Percentiles rank a stretch among this genome's conserved stretches.
These are phyloP conservation scores for Collybia nuda DNA, from an alignment of 768 basidiomycete genomes.

Conservation along the genomic window DNA sequence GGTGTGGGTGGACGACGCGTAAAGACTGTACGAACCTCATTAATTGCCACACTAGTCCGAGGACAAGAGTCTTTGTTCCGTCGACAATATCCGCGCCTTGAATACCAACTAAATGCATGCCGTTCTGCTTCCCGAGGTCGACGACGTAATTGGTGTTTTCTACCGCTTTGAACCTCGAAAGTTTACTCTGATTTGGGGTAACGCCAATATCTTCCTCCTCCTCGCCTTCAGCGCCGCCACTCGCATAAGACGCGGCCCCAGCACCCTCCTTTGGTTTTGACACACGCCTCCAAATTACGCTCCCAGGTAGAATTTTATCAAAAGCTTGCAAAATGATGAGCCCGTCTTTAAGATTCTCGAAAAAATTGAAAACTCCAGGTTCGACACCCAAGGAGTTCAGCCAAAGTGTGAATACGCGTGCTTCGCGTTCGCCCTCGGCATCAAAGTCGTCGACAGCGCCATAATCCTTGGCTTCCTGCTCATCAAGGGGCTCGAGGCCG, in stretches of 20 bases:
- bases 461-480: conserved; percentile 89
- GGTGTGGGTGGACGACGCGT: neutral
- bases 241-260: conserved; percentile 38
- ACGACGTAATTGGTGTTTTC: conserved; percentile 98
- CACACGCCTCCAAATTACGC: conserved; percentile 94
- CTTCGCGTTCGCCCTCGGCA: conserved; percentile 97
- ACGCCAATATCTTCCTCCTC: conserved; percentile 82
- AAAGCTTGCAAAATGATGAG: conserved; percentile 92
- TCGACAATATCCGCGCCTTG: conserved; percentile 98
- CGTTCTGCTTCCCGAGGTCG: conserved; percentile 89
- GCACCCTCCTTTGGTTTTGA: conserved; percentile 83
- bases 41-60: conserved; percentile 97
- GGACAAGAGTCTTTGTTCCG: conserved; percentile 86
- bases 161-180: conserved; percentile 95
- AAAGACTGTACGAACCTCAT: conserved; percentile 65
- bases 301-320: conserved; percentile 91
- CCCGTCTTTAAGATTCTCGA: conserved; percentile 94
- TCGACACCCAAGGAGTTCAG: conserved; percentile 97
- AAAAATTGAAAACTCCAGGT: conserved; percentile 93
- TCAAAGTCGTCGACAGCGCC: conserved; percentile 95
- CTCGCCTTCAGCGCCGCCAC: conserved; percentile 46
- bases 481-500: conserved; percentile 91
- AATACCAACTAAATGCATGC: conserved; percentile 95
- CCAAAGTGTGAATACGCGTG: conserved; percentile 97
- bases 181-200: conserved; percentile 77